Evolutionary conservation across 805 yeast genomes (phyloP).

Genomic region (Teunomyces kruisii): DNA sequence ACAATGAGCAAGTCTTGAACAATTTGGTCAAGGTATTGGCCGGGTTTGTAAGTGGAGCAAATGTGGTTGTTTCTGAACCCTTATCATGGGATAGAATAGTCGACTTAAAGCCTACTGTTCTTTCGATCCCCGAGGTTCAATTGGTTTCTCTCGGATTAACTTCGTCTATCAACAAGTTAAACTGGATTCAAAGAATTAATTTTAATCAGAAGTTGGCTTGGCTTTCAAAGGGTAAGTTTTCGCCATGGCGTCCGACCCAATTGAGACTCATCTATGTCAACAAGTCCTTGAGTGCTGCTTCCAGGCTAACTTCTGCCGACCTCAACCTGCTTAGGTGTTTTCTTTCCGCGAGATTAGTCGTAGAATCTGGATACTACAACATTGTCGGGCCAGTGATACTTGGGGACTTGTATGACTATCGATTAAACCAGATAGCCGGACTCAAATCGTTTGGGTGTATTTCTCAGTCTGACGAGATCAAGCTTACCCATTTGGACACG

Average conservation of each 20-base stretch:
- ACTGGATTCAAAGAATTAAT: conserved; percentile 19
- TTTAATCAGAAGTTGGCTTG: conserved; percentile 40
- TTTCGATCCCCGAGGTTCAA: conserved; percentile 25
- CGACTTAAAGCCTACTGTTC: conserved; percentile 25
- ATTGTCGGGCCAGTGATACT: conserved; percentile 58
- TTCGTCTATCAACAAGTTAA: conserved; percentile 6
- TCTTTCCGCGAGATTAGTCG: conserved; percentile 50
- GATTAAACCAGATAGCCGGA: conserved; percentile 39
- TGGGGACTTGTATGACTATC: conserved; percentile 62
- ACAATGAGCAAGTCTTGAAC: conserved; percentile 26
- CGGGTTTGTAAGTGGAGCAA: conserved; percentile 36
- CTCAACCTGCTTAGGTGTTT: conserved; percentile 45
- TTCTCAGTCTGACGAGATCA: conserved; percentile 59
- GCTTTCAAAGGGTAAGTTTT: conserved; percentile 52
- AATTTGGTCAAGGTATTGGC: conserved; percentile 38
- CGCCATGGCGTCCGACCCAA: conserved; percentile 15
- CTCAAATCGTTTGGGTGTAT: conserved; percentile 55
- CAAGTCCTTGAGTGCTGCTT: conserved; percentile 20
- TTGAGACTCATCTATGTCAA: conserved; percentile 46
- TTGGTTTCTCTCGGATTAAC: conserved; percentile 16
- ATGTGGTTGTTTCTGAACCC: conserved; percentile 17
- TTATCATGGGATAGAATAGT: conserved; percentile 13
- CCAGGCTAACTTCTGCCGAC: conserved; percentile 18
- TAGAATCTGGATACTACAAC: conserved; percentile 46
- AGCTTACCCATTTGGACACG: conserved; percentile 37